These are phyloP conservation scores for Simplicillium aogashimaense DNA, from an alignment of 2,329 filamentous ascomycete species.

Conservation along the genomic window DNA sequence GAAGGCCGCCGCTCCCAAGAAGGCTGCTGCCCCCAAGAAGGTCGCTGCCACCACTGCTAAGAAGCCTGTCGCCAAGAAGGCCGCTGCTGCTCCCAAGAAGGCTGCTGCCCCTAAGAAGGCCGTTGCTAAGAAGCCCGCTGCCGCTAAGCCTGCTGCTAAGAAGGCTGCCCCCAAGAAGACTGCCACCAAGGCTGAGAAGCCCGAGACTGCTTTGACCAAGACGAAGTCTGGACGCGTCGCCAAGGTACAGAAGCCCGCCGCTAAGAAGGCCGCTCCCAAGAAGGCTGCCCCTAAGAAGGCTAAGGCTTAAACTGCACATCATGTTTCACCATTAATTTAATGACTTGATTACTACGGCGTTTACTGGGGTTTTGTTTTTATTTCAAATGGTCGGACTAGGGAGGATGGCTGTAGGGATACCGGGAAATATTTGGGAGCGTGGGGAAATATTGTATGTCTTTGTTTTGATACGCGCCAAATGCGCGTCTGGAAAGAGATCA, in stretches of 20 bases:
- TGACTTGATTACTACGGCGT: constrained; percentile 6
- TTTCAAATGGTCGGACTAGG: constrained; percentile 11
- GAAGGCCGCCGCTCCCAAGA: constrained; percentile 29
- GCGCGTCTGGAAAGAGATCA: too few species aligned
- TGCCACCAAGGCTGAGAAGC: constrained; percentile 44
- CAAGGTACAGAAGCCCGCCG: constrained; percentile 47
- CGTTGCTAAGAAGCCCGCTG: constrained; percentile 29
- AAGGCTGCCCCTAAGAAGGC: constrained; percentile 35
- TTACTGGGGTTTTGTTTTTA: constrained; percentile 16
- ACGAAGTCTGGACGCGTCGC: constrained; percentile 81
- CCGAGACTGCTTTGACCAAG: constrained; percentile 58
- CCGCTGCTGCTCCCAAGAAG: constrained; percentile 28
- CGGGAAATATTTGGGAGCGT: constrained; percentile 6
- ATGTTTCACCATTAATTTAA: constrained; percentile 7
- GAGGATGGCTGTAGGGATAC: constrained; percentile 7
- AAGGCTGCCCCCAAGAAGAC: constrained; percentile 21
- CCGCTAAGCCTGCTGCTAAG: constrained; percentile 35
- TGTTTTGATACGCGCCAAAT: too few species aligned
- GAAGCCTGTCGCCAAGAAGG: constrained; percentile 9
- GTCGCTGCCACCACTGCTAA: constrained; percentile 9
- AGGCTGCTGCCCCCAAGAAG: constrained; percentile 37
- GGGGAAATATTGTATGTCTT: too few species aligned
- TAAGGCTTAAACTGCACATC: constrained; percentile 23
- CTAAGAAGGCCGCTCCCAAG: constrained; percentile 37
- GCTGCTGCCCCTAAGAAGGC: constrained; percentile 32